Percentiles rank a stretch among this genome's conserved stretches.
Evolutionary conservation across 495 filamentous ascomycete species (phyloP).

Genomic region (Aspergillus homomorphus): DNA sequence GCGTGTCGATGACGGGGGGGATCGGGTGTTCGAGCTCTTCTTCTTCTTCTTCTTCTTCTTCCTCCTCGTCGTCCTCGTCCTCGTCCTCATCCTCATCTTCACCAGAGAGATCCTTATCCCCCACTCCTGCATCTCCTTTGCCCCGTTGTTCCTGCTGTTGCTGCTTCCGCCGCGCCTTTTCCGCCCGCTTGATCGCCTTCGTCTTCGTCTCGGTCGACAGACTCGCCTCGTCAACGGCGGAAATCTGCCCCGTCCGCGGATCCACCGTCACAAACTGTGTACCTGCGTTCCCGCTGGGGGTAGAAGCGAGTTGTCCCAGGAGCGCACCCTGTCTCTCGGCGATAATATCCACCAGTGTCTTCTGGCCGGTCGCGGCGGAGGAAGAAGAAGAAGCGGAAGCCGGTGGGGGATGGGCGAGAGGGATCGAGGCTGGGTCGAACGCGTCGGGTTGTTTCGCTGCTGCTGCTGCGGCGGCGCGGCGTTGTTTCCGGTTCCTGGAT

Average conservation of each 20-base stretch:
- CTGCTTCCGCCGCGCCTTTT: neutral
- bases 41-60: slow-evolving; percentile 13
- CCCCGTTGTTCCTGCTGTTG: neutral
- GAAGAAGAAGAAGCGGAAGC: slow-evolving; percentile 10
- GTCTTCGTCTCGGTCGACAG: slow-evolving; percentile 4
- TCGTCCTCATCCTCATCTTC: neutral
- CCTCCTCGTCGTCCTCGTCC: neutral
- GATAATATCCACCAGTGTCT: slow-evolving; percentile 51
- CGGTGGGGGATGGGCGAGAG: slow-evolving; percentile 37
- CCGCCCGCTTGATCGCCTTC: slow-evolving; percentile 14
- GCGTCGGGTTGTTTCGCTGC: slow-evolving; percentile 21
- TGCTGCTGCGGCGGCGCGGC: slow-evolving; percentile 37
- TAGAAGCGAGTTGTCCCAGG: slow-evolving; percentile 9
- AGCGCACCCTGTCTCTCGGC: slow-evolving; percentile 45
- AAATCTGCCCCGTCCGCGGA: slow-evolving; percentile 30
- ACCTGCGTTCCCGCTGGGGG: slow-evolving; percentile 15
- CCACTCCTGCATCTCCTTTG: neutral
- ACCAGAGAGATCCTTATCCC: too few relatives aligned
- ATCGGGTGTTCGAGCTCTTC: slow-evolving; percentile 24
- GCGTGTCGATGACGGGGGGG: slow-evolving; percentile 45
- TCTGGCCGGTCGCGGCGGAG: slow-evolving; percentile 28
- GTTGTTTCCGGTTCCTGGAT: slow-evolving; percentile 48
- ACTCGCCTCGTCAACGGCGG: slow-evolving; percentile 24
- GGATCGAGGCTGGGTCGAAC: slow-evolving; percentile 29
- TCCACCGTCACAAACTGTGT: slow-evolving; percentile 42